Conservation (phyloP, 805 yeast genomes). For the Teunomyces kruisii region DNA sequence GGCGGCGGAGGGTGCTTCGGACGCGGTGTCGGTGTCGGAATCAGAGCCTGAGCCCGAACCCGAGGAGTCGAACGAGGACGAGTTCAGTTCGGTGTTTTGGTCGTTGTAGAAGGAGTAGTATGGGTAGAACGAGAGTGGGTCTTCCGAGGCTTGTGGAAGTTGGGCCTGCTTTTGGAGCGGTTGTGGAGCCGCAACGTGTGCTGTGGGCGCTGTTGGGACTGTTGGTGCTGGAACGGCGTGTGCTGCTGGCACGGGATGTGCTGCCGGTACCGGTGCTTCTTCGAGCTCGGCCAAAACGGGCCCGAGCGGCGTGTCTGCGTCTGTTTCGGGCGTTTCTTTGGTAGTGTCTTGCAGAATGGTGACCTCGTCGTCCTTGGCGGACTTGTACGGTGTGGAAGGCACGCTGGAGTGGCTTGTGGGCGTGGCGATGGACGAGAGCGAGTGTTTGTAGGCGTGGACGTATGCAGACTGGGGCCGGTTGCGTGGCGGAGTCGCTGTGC, state of each 20-base stretch:
- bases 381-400: neutral
- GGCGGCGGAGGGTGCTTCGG: constrained; percentile 6
- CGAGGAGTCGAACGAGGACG: constrained; percentile 10
- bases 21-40: constrained; percentile 6
- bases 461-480: too few species aligned
- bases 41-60: constrained; percentile 9
- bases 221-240: neutral
- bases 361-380: too few species aligned
- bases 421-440: neutral
- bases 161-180: constrained; percentile 2
- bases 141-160: constrained; percentile 3
- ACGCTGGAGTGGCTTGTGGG: neutral
- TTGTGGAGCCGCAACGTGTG: too few species aligned
- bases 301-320: too few species aligned
- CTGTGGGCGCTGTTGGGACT: too few species aligned
- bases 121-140: constrained; percentile 1
- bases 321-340: too few species aligned
- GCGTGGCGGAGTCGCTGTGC: too few species aligned
- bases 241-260: too few species aligned
- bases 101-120: neutral
- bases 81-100: constrained; percentile 2
- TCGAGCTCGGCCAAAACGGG: too few species aligned
- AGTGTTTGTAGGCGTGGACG: neutral
- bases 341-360: too few species aligned
- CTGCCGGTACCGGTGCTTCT: neutral